These are phyloP conservation scores for Simplicillium aogashimaense DNA, from an alignment of 2,329 filamentous ascomycete genomes.

Conservation along the genomic window DNA sequence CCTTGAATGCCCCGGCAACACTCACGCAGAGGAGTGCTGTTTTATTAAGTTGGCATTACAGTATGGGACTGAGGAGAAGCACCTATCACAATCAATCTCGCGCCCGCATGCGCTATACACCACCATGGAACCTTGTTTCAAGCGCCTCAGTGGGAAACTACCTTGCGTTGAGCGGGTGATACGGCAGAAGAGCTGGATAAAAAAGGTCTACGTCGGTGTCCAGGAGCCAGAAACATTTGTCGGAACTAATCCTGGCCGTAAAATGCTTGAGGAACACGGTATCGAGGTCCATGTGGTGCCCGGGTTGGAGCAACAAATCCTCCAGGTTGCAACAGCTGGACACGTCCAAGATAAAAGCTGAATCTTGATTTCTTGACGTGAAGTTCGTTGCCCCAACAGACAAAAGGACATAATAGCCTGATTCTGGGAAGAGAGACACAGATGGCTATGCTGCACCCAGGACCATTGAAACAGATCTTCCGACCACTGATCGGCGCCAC, in stretches of 20 bases:
- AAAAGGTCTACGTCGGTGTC: conserved; percentile 77
- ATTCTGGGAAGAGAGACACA: too few species aligned
- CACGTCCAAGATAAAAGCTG: conserved; percentile 33
- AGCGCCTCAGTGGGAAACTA: conserved; percentile 63
- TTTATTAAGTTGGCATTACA: conserved; percentile 59
- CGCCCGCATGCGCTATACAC: conserved; percentile 59
- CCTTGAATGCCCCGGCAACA: conserved; percentile 83
- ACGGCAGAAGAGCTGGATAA: conserved; percentile 49
- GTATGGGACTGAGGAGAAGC: conserved; percentile 40
- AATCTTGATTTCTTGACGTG: background rate
- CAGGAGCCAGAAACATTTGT: conserved; percentile 88
- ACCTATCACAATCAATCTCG: conserved; percentile 32
- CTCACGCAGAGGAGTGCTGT: conserved; percentile 91
- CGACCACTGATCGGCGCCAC: too few species aligned
- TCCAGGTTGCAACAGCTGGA: conserved; percentile 73
- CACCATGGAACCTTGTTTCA: conserved; percentile 79
- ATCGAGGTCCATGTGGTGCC: conserved; percentile 63
- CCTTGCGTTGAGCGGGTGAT: conserved; percentile 76
- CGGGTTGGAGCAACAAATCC: conserved; percentile 72
- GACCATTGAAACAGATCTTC: too few species aligned
- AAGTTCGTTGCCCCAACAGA: too few species aligned
- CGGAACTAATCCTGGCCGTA: conserved; percentile 65
- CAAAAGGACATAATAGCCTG: too few species aligned
- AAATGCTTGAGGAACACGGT: conserved; percentile 59
- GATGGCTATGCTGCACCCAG: too few species aligned